Evolutionary conservation across 768 basidiomycete genomes (phyloP).

Genomic region (Rubroboletus pulcherrimus): DNA sequence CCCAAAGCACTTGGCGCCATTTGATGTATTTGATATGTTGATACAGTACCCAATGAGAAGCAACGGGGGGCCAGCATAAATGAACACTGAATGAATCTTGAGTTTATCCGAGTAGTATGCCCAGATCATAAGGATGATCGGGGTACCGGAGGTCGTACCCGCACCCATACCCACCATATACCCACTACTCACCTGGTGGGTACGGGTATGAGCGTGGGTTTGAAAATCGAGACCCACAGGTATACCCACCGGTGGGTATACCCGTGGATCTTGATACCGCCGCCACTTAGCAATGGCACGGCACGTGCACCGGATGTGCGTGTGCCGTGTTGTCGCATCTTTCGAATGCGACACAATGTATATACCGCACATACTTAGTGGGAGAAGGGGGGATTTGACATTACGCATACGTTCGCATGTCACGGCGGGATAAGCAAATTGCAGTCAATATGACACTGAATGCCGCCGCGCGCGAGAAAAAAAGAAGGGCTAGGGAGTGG

Average conservation of each 20-base stretch:
- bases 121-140: conserved; percentile 46
- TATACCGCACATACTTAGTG: too few species aligned
- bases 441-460: not conserved
- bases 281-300: too few species aligned
- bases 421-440: not conserved
- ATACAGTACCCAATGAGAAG: conserved; percentile 58
- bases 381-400: not conserved
- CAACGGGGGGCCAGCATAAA: conserved; percentile 47
- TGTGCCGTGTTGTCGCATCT: too few species aligned
- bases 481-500: not conserved
- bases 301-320: too few species aligned
- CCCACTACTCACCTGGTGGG: too few species aligned
- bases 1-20: conserved; percentile 66
- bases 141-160: too few species aligned
- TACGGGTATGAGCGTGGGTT: too few species aligned
- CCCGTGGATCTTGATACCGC: too few species aligned
- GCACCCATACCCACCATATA: too few species aligned
- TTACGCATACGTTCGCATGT: not conserved
- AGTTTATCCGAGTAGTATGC: conserved; percentile 58
- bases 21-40: conserved; percentile 51
- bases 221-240: too few species aligned
- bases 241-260: too few species aligned
- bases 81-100: conserved; percentile 54
- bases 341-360: too few species aligned
- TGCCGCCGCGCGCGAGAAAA: not conserved